Conservation (phyloP, 1,284 basidiomycete genomes). For the Tilletia horrida region DNA sequence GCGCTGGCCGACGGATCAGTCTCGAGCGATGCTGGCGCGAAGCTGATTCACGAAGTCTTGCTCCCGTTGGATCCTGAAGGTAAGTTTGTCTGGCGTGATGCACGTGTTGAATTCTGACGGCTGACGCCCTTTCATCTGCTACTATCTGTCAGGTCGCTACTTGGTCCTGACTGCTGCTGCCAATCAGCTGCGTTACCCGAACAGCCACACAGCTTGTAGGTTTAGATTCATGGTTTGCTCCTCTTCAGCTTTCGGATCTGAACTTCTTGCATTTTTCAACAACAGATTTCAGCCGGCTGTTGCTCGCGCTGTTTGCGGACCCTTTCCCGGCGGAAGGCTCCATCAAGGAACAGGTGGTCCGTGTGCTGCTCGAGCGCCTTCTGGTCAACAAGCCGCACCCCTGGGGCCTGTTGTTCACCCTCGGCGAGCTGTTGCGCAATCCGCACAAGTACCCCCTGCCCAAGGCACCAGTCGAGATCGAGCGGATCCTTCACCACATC, state of each 20-base stretch:
- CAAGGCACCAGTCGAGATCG: constrained; percentile 48
- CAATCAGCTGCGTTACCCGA: constrained; percentile 73
- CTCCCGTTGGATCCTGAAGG: constrained; percentile 85
- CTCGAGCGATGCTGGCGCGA: not conserved
- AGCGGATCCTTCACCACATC: constrained; percentile 50
- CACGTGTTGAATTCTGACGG: not conserved
- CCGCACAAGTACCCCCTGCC: constrained; percentile 31
- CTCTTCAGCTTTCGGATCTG: not conserved
- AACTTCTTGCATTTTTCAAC: not conserved
- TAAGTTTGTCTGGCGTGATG: not conserved
- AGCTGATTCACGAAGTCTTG: constrained; percentile 61
- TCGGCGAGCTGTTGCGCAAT: constrained; percentile 73
- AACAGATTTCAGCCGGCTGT: constrained; percentile 86
- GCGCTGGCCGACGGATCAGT: not conserved
- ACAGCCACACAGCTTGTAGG: constrained; percentile 48
- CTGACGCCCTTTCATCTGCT: not conserved
- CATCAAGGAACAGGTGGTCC: constrained; percentile 87
- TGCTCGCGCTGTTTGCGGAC: constrained; percentile 80
- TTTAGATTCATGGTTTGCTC: not conserved
- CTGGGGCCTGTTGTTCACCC: constrained; percentile 91
- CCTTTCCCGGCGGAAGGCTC: constrained; percentile 58
- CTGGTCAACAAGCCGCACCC: constrained; percentile 91
- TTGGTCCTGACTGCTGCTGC: constrained; percentile 84
- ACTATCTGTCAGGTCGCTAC: constrained; percentile 68
- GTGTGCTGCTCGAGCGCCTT: constrained; percentile 86